Conservation (phyloP, 805 yeast genomes). For the Dipodascus geniculatus region DNA sequence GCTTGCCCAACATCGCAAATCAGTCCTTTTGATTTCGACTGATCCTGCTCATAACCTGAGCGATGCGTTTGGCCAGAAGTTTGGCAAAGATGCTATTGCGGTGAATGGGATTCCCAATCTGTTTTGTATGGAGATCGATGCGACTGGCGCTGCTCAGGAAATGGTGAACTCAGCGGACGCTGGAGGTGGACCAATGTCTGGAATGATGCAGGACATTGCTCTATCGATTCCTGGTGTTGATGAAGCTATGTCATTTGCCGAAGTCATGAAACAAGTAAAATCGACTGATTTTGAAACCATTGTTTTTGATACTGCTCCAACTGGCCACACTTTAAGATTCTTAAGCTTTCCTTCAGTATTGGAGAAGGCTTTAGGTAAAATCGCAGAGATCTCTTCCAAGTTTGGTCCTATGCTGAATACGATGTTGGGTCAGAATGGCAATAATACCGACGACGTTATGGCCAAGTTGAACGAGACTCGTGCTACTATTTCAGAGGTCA, state of each 20-base stretch:
- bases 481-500: constrained; percentile 72
- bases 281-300: constrained; percentile 69
- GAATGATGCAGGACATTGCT: constrained; percentile 81
- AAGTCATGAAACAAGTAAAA: constrained; percentile 92
- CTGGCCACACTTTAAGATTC: constrained; percentile 95
- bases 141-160: constrained; percentile 86
- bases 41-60: constrained; percentile 98
- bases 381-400: constrained; percentile 73
- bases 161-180: constrained; percentile 38
- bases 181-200: constrained; percentile 41
- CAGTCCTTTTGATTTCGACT: constrained; percentile 82
- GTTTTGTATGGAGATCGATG: constrained; percentile 98
- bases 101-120: constrained; percentile 83
- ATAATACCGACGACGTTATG: constrained; percentile 49
- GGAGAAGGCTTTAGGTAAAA: constrained; percentile 75
- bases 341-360: constrained; percentile 88
- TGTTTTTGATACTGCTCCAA: constrained; percentile 98
- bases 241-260: constrained; percentile 96
- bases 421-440: constrained; percentile 47
- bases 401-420: constrained; percentile 84
- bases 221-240: constrained; percentile 97
- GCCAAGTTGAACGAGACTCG: constrained; percentile 72
- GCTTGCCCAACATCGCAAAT: constrained; percentile 73
- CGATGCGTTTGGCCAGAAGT: constrained; percentile 97
- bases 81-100: constrained; percentile 90